A percentile compares a stretch with the other conserved stretches of the same genome.
Evolutionary conservation across 2,329 filamentous ascomycete species (phyloP).

Genomic region (Venturia asperata): DNA sequence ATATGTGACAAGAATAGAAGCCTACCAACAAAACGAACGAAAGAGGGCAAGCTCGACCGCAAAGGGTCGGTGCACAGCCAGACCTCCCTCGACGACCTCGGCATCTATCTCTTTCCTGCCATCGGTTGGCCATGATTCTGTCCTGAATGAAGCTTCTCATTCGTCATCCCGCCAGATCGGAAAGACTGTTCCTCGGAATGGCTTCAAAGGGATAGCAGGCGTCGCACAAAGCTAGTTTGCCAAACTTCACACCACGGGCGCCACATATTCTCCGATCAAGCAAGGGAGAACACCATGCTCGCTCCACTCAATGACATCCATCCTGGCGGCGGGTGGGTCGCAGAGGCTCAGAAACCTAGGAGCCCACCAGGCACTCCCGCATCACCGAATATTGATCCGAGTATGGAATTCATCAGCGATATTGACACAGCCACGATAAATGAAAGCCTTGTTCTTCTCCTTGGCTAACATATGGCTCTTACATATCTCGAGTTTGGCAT

Average conservation of each 20-base stretch:
- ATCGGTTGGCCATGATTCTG: background rate
- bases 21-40: background rate
- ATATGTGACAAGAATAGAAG: background rate
- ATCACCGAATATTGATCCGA: background rate
- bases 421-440: background rate
- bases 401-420: background rate
- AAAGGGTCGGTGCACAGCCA: background rate
- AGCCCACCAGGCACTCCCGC: background rate
- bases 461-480: background rate
- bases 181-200: background rate
- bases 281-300: background rate
- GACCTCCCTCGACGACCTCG: background rate
- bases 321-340: background rate
- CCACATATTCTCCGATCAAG: conserved; percentile 2
- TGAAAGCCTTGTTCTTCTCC: background rate
- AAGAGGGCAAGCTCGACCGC: background rate
- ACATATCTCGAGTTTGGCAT: background rate
- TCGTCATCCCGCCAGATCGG: background rate
- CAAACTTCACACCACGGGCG: background rate
- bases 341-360: background rate
- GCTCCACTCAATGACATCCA: background rate
- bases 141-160: background rate
- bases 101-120: background rate
- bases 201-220: background rate
- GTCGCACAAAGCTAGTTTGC: background rate